Evolutionary conservation across 2,329 filamentous ascomycete genomes (phyloP).

Genomic region (Claviceps citrina): DNA sequence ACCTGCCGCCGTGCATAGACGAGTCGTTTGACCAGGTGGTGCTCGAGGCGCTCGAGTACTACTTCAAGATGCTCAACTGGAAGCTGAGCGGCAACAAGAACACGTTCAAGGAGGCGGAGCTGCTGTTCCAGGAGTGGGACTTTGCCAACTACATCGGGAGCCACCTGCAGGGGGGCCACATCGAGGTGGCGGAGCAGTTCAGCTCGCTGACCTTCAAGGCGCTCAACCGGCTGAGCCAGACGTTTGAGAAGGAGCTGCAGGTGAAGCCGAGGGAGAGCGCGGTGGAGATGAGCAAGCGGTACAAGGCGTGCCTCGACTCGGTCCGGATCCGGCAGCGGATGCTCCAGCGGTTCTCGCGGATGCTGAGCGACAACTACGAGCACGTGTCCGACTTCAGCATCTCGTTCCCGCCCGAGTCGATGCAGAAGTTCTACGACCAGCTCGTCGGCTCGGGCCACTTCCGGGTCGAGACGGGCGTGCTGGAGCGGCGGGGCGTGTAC

Average conservation of each 20-base stretch:
- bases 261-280: constrained; percentile 70
- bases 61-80: constrained; percentile 98
- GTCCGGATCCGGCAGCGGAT: constrained; percentile 92
- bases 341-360: constrained; percentile 84
- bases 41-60: constrained; percentile 85
- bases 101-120: constrained; percentile 96
- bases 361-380: constrained; percentile 85
- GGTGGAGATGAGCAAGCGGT: constrained; percentile 86
- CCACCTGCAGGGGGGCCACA: constrained; percentile 81
- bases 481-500: constrained; percentile 62
- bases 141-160: constrained; percentile 89
- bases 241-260: constrained; percentile 84
- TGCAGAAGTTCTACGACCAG: constrained; percentile 66
- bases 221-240: constrained; percentile 69
- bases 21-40: constrained; percentile 90
- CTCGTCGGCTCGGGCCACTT: constrained; percentile 76
- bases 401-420: constrained; percentile 47
- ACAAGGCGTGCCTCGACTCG: constrained; percentile 88
- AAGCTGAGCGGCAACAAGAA: constrained; percentile 96
- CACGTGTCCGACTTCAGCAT: constrained; percentile 94
- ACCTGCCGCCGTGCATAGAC: constrained; percentile 87
- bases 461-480: constrained; percentile 56
- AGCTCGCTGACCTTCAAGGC: constrained; percentile 88
- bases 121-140: constrained; percentile 94
- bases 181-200: constrained; percentile 96